phyloP scores from a whole-genome alignment of 2,329 filamentous ascomycete species.

The Sporothrix variecibatus region DNA sequence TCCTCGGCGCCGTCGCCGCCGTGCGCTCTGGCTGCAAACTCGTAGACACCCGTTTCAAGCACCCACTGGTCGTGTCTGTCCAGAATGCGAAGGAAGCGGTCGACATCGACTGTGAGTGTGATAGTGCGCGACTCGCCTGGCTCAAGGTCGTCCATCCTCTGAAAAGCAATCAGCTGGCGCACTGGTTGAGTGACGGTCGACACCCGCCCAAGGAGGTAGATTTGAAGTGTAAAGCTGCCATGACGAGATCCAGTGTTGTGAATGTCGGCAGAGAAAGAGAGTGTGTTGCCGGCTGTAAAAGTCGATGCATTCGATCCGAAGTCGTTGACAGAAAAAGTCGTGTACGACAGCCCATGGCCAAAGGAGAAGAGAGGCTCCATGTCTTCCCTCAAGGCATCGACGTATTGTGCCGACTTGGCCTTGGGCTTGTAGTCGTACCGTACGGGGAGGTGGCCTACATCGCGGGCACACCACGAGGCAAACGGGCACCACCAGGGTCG shows the following conservation, averaged over 20 bases:
- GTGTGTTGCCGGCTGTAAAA: not conserved
- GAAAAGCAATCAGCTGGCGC: constrained; percentile 16
- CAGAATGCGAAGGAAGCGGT: constrained; percentile 8
- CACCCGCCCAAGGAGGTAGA: not conserved
- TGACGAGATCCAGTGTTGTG: not conserved
- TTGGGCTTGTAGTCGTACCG: constrained; percentile 21
- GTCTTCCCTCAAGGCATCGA: not conserved
- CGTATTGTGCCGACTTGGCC: constrained; percentile 1
- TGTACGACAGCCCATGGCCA: constrained; percentile 14
- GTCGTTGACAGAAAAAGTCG: not conserved
- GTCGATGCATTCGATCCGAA: not conserved
- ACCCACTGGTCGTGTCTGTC: not conserved
- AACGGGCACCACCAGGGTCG: not conserved
- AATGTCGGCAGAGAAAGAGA: not conserved
- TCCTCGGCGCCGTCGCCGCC: not conserved
- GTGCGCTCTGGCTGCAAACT: not conserved
- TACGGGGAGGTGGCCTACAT: constrained; percentile 9
- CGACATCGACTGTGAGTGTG: not conserved
- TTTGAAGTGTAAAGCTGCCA: constrained; percentile 8
- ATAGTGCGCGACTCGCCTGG: not conserved
- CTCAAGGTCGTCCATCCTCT: not conserved
- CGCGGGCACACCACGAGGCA: constrained; percentile 10
- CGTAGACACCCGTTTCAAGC: not conserved
- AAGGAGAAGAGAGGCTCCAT: not conserved
- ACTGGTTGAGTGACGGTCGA: constrained; percentile 5